Evolutionary conservation across 2,329 filamentous ascomycete species (phyloP).

Genomic region (Aspergillus neotritici): DNA sequence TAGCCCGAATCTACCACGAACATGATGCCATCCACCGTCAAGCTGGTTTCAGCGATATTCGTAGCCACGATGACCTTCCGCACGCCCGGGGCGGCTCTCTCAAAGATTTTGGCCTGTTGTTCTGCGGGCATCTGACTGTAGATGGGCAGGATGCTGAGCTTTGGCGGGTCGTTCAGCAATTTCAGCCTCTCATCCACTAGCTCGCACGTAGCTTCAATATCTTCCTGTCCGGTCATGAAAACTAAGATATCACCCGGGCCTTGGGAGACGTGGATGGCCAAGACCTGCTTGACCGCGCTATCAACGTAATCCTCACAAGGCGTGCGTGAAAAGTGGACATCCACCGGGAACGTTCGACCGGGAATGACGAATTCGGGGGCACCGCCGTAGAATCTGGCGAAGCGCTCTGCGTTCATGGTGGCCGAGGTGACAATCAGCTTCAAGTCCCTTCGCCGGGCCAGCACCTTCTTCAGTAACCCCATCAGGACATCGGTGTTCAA

Average conservation of each 20-base stretch:
- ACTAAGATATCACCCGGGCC: slow-evolving; percentile 89
- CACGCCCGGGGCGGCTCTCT: slow-evolving; percentile 80
- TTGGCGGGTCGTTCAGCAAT: slow-evolving; percentile 86
- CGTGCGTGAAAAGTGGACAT: slow-evolving; percentile 90
- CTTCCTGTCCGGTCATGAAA: slow-evolving; percentile 99
- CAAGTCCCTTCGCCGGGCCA: slow-evolving; percentile 80
- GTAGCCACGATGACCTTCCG: slow-evolving; percentile 97
- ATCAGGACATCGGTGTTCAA: slow-evolving; percentile 96
- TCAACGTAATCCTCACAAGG: slow-evolving; percentile 98
- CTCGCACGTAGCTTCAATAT: slow-evolving; percentile 96
- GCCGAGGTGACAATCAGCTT: slow-evolving; percentile 97
- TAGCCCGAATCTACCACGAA: slow-evolving; percentile 96
- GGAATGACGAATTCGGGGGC: slow-evolving; percentile 96
- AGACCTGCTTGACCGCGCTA: slow-evolving; percentile 88
- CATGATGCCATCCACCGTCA: slow-evolving; percentile 98
- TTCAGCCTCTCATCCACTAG: slow-evolving; percentile 80
- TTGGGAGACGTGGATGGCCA: slow-evolving; percentile 95
- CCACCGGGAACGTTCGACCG: slow-evolving; percentile 91
- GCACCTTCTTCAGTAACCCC: slow-evolving; percentile 95
- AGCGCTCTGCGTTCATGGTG: slow-evolving; percentile 96
- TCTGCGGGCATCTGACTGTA: slow-evolving; percentile 99
- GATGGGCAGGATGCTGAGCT: slow-evolving; percentile 90
- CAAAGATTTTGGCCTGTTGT: slow-evolving; percentile 95
- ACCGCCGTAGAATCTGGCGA: slow-evolving; percentile 91
- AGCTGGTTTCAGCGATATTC: slow-evolving; percentile 95